Evolutionary conservation across 1,284 basidiomycete species (phyloP).

Genomic region (Meripilus lineatus): DNA sequence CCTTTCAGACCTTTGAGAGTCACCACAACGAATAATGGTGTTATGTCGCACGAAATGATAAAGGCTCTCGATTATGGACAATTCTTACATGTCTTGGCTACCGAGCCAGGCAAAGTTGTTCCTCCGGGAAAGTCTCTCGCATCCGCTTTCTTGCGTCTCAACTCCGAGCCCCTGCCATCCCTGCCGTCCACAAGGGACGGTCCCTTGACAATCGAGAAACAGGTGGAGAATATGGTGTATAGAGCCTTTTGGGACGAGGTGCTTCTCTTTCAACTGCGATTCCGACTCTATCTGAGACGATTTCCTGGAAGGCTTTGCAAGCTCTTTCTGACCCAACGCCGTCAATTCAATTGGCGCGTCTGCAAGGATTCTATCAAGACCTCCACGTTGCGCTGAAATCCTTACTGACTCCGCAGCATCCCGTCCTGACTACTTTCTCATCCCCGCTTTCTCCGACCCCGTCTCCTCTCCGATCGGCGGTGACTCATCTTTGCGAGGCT

Average conservation of each 20-base stretch:
- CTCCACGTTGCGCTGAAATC: slow-evolving; percentile 43
- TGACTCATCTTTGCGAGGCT: slow-evolving; percentile 46
- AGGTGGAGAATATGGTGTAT: slow-evolving; percentile 52
- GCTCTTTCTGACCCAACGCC: slow-evolving; percentile 40
- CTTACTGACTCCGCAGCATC: slow-evolving; percentile 49
- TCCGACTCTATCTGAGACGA: slow-evolving; percentile 1
- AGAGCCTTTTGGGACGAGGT: slow-evolving; percentile 73
- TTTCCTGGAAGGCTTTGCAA: slow-evolving; percentile 32
- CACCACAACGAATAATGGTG: too few species aligned
- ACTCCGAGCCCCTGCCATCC: slow-evolving; percentile 19
- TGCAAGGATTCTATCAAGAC: slow-evolving; percentile 51
- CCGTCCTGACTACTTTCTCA: slow-evolving; percentile 43
- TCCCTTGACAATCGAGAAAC: slow-evolving; percentile 39
- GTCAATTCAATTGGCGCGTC: slow-evolving; percentile 41
- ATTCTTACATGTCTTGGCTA: slow-evolving; percentile 60
- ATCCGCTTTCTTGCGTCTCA: slow-evolving; percentile 48
- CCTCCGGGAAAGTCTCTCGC: slow-evolving; percentile 66
- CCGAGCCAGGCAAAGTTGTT: slow-evolving; percentile 49
- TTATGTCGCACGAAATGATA: slow-evolving; percentile 49
- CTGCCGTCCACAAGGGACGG: slow-evolving; percentile 18
- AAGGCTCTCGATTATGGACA: slow-evolving; percentile 51
- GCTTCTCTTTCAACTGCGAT: slow-evolving; percentile 13
- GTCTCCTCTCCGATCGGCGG: slow-evolving; percentile 53
- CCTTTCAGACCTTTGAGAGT: too few species aligned
- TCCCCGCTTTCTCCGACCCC: slow-evolving; percentile 60